A percentile compares a stretch with the other conserved stretches of the same genome.
Conservation (phyloP, 2,329 filamentous ascomycete species). For the Cercospora sojina region DNA sequence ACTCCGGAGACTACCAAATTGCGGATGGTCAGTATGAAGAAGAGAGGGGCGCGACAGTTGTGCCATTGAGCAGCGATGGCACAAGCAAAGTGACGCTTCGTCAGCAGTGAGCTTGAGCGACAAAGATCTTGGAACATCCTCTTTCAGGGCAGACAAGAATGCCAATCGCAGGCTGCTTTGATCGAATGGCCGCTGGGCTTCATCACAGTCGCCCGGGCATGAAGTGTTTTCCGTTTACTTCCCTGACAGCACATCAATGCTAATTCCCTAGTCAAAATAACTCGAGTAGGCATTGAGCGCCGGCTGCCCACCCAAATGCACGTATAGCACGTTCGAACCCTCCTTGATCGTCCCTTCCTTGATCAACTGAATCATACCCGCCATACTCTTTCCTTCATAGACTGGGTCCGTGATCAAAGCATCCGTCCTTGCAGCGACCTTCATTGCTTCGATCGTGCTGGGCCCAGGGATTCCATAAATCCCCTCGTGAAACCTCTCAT, state of each 20-base stretch:
- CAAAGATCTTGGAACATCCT: neutral
- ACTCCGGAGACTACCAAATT: neutral
- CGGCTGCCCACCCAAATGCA: constrained; percentile 68
- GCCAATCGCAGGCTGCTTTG: too few species aligned
- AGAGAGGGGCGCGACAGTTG: neutral
- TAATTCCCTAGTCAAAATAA: constrained; percentile 24
- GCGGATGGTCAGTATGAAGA: neutral
- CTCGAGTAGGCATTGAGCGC: constrained; percentile 64
- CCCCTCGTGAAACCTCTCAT: constrained; percentile 65
- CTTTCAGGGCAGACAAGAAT: neutral
- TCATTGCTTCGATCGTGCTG: constrained; percentile 66
- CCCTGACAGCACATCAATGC: neutral
- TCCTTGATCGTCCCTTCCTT: constrained; percentile 60
- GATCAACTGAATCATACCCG: constrained; percentile 69
- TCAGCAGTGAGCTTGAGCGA: neutral
- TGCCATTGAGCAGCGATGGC: neutral
- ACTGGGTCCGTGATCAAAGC: constrained; percentile 74
- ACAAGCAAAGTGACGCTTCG: neutral
- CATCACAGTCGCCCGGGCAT: too few species aligned
- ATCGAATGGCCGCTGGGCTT: too few species aligned
- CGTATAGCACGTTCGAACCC: constrained; percentile 66
- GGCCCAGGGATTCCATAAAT: constrained; percentile 67
- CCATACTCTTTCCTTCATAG: constrained; percentile 73
- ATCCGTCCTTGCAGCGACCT: constrained; percentile 66
- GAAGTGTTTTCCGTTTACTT: neutral